Evolutionary conservation across 2,329 filamentous ascomycete genomes (phyloP), one percentile per base, ranked within the genome.

Genomic region (Verticillium albo-atrum): DNA sequence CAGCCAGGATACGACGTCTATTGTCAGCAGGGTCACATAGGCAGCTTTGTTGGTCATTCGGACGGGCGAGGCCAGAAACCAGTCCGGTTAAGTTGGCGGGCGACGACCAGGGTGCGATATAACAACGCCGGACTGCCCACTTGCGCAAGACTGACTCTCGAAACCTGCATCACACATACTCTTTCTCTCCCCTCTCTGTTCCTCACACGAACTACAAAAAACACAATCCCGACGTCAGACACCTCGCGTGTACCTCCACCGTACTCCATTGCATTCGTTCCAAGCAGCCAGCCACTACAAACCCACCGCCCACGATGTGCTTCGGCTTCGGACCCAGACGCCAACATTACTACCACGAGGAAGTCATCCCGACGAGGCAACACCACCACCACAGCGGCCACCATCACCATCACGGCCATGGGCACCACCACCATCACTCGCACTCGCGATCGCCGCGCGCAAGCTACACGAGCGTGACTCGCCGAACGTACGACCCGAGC

Each of bases 291-390:
- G 25, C 42, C 9, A n/a, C 42, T 20, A 47, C n/a, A 6, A 47
- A 9, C 6, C 17, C 20, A 47, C 37, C 20, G 20, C 42, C 34
- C 42, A 47, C n/a, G 3, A 84, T 84, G 82, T 84, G 82, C 67
- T 82, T 84, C 74, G 68, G 37, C 9, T 23, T 30, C 28, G 72
- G 54, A 63, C 71, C 58, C 51, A 55, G 50, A 72, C 76, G 60
- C 75, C 76, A 76, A 54, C 82, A 84, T 73, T 84, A 84, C 74
- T 82, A 84, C 69, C 78, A 78, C 68, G 79, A 84, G 72, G 81
- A 84, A 64, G 75, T 79, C 63, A 75, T 81, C 54, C 81, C 81
- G 51, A 73, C 77, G 60, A 73, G 79, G 47, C 74, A 75, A 55
- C 67, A 68, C 56, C 66, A 71, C 63, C 63, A 66, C 50, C 71